Percentiles rank a stretch among this genome's conserved stretches.
Conservation (phyloP, 2,329 filamentous ascomycete species). For the Botrytis squamosa region DNA sequence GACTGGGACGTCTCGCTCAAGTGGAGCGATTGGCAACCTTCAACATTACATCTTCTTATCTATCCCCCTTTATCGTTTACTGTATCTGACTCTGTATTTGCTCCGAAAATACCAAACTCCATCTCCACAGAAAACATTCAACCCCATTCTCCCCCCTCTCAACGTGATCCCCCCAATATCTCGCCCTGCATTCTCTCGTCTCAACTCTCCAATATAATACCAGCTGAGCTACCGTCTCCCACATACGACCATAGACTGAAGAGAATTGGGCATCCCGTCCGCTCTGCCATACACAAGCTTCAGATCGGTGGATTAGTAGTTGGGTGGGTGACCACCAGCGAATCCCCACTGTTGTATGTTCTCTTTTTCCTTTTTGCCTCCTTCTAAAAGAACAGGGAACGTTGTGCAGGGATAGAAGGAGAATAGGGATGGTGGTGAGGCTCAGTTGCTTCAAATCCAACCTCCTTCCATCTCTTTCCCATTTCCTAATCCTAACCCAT, state of each 20-base stretch:
- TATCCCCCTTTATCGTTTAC: not conserved
- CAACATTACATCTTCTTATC: not conserved
- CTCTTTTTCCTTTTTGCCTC: not conserved
- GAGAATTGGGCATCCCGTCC: constrained; percentile 11
- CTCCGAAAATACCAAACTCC: not conserved
- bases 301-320: constrained; percentile 2
- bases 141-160: not conserved
- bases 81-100: not conserved
- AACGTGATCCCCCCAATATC: not conserved
- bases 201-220: not conserved
- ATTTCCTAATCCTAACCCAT: accelerated
- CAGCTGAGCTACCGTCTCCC: accelerated
- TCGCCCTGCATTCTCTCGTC: not conserved
- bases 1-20: not conserved
- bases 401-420: not conserved
- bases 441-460: not conserved
- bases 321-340: constrained; percentile 1
- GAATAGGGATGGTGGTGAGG: not conserved
- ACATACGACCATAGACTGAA: constrained; percentile 13
- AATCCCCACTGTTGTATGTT: not conserved
- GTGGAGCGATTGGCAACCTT: not conserved
- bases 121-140: not conserved
- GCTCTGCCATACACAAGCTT: constrained; percentile 1
- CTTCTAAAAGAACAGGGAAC: not conserved
- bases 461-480: not conserved